phyloP scores from a whole-genome alignment of 495 filamentous ascomycete species.

The Tetracladium setigerum region DNA sequence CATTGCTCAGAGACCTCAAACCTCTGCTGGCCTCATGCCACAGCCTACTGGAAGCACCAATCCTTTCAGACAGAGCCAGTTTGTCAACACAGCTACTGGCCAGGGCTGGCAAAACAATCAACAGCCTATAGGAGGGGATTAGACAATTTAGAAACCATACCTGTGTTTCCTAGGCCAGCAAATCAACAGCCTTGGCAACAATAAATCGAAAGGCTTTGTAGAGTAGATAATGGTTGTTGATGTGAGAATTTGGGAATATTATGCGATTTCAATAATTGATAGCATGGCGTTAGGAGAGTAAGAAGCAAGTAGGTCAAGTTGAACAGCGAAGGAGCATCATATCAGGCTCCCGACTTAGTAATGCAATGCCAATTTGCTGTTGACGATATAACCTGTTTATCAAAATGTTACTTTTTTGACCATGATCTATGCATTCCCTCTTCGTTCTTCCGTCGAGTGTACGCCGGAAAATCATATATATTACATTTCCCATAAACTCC shows the following conservation, averaged over 20 bases:
- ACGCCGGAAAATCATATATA: neutral
- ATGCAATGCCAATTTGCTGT: neutral
- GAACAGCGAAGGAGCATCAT: too few species aligned
- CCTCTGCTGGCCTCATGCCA: constrained; percentile 38
- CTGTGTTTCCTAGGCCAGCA: constrained; percentile 77
- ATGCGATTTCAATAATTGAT: constrained; percentile 3
- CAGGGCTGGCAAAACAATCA: constrained; percentile 75
- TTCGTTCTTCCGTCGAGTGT: neutral
- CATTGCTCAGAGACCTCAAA: constrained; percentile 32
- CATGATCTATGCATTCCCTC: neutral
- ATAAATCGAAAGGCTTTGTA: constrained; percentile 10
- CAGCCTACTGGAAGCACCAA: constrained; percentile 86
- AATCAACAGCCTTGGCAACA: constrained; percentile 48
- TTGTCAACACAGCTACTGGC: constrained; percentile 81
- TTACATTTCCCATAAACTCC: constrained; percentile 3
- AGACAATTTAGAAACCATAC: constrained; percentile 71
- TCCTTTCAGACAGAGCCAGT: constrained; percentile 83
- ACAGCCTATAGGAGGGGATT: constrained; percentile 82
- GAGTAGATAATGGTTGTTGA: too few species aligned
- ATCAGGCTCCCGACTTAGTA: too few species aligned
- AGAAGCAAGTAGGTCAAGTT: too few species aligned
- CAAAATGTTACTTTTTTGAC: neutral
- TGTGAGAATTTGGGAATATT: too few species aligned
- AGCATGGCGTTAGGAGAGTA: constrained; percentile 21
- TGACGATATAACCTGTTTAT: neutral